Evolutionary conservation across 2,329 filamentous ascomycete genomes (phyloP).

Genomic region (Penicillium polonicum): DNA sequence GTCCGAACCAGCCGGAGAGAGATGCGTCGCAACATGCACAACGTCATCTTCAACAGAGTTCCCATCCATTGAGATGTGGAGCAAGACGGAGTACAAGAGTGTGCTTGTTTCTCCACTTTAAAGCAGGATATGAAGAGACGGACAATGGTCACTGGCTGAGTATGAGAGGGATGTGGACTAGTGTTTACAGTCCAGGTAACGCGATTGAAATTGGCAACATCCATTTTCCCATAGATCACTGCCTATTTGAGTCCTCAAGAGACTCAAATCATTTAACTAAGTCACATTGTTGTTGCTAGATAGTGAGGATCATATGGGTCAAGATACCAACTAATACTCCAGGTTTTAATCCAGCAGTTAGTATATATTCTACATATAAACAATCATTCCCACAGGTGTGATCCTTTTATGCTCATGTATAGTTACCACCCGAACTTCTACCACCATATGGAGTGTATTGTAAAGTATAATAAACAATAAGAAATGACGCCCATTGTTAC

Average conservation of each 20-base stretch:
- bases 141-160: slow-evolving; percentile 12
- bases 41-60: slow-evolving; percentile 23
- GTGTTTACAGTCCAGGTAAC: not conserved
- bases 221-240: not conserved
- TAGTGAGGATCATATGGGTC: not conserved
- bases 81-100: slow-evolving; percentile 14
- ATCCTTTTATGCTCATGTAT: not conserved
- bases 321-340: not conserved
- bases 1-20: slow-evolving; percentile 22
- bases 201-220: slow-evolving; percentile 1
- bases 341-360: not conserved
- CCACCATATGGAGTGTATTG: no score
- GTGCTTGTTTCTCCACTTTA: slow-evolving; percentile 14
- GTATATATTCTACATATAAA: not conserved
- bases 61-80: slow-evolving; percentile 13
- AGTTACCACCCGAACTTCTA: not conserved
- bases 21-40: slow-evolving; percentile 10
- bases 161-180: not conserved
- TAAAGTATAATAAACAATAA: not conserved
- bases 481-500: not conserved
- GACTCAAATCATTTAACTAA: not conserved
- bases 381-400: not conserved
- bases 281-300: not conserved
- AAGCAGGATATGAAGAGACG: not conserved
- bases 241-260: not conserved